phyloP scores from a whole-genome alignment of 352 stramenopile species.

The Thraustochytrium striatum region DNA sequence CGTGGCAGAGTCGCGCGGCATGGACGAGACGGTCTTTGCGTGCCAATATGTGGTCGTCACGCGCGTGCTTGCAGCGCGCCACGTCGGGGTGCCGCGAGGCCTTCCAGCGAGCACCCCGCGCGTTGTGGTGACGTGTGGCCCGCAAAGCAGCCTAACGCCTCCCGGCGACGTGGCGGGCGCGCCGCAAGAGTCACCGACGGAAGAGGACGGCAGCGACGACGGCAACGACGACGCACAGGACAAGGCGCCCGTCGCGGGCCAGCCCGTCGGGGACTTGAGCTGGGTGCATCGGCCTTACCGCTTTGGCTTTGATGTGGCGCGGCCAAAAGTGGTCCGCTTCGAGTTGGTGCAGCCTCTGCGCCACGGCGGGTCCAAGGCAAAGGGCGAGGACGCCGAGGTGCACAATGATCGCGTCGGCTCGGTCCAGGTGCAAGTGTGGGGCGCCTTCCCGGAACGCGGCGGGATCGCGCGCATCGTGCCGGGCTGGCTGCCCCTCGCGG shows the following conservation, averaged over 20 bases:
- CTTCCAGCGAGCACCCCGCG: not conserved
- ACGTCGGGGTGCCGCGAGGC: not conserved
- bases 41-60: not conserved
- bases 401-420: not conserved
- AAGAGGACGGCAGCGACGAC: not conserved
- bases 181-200: too few species aligned
- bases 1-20: too few species aligned
- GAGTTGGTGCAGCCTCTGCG: slow-evolving; percentile 14
- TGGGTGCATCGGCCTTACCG: slow-evolving; percentile 14
- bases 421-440: not conserved
- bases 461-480: slow-evolving; percentile 23
- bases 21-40: not conserved
- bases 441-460: not conserved
- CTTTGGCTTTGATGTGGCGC: slow-evolving; percentile 32
- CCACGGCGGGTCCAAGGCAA: not conserved
- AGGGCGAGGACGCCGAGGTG: too few species aligned
- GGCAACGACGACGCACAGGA: not conserved
- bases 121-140: not conserved
- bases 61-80: slow-evolving; percentile 13
- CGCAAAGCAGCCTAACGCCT: slow-evolving; percentile 2
- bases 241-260: not conserved
- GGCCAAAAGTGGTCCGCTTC: not conserved
- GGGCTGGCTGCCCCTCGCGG: not conserved
- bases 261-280: slow-evolving; percentile 4
- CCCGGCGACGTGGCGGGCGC: not conserved